Percentiles rank a stretch among this genome's conserved stretches.
Conservation (phyloP, 306 rosid genomes). For the Sindora glabra region DNA sequence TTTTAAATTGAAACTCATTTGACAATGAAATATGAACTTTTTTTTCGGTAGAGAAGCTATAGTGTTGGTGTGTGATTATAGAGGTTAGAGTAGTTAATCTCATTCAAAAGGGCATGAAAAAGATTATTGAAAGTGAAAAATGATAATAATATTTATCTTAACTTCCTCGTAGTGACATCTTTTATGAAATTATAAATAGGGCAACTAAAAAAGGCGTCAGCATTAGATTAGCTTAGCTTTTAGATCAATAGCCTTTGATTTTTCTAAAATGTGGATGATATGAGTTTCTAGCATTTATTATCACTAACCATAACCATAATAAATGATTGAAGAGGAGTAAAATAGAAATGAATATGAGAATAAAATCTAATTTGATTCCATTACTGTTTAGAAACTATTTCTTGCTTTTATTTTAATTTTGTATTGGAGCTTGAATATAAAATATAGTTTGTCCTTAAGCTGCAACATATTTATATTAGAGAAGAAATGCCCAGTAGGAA, state of each 20-base stretch:
- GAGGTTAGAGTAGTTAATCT: no score
- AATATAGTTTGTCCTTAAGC: no score
- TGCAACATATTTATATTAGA: neutral
- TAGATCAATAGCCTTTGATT: conserved; percentile 63
- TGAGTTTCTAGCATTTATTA: conserved; percentile 61
- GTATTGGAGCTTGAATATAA: no score
- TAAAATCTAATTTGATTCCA: neutral
- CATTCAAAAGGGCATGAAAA: neutral
- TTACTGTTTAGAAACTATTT: no score
- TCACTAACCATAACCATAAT: conserved; percentile 81
- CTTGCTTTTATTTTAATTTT: no score
- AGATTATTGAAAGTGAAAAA: no score
- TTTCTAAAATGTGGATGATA: conserved; percentile 59
- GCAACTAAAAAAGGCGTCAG: conserved; percentile 2
- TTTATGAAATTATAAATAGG: neutral
- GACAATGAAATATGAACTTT: neutral
- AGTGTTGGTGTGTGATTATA: neutral
- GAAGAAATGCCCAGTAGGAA: neutral
- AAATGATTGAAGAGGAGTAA: conserved; percentile 61
- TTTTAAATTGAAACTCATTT: neutral
- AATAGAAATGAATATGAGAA: conserved; percentile 4
- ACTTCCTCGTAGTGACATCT: neutral
- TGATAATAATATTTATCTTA: neutral
- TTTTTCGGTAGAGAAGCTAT: neutral
- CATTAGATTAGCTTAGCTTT: conserved; percentile 16